Conservation (phyloP, 768 basidiomycete genomes). For the Pleurotus giganteus region DNA sequence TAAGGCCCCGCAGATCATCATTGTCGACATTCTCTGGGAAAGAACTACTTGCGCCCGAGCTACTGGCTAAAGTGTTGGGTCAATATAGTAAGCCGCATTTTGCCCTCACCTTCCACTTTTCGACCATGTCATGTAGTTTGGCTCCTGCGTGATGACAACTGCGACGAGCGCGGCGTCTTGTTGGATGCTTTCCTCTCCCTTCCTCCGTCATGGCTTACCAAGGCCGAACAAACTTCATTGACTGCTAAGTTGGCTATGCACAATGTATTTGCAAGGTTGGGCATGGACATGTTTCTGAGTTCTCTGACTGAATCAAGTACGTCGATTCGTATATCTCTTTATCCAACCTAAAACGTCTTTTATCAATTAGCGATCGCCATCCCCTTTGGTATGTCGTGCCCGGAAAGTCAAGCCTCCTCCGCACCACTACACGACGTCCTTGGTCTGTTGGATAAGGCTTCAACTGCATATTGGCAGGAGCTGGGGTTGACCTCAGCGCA, state of each 20-base stretch:
- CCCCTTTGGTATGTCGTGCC: slow-evolving; percentile 71
- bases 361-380: slow-evolving; percentile 67
- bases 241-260: slow-evolving; percentile 79
- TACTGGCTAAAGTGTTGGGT: slow-evolving; percentile 60
- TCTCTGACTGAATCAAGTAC: slow-evolving; percentile 88
- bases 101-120: not conserved
- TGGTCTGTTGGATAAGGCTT: slow-evolving; percentile 61
- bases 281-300: slow-evolving; percentile 84
- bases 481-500: slow-evolving; percentile 51
- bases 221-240: slow-evolving; percentile 72
- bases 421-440: slow-evolving; percentile 58
- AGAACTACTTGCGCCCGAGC: slow-evolving; percentile 57
- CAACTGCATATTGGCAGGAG: slow-evolving; percentile 66
- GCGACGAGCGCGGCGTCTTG: slow-evolving; percentile 48
- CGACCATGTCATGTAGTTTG: slow-evolving; percentile 46
- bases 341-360: not conserved
- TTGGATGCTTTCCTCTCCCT: slow-evolving; percentile 57
- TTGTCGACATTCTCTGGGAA: slow-evolving; percentile 23
- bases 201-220: slow-evolving; percentile 54
- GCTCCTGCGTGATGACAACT: slow-evolving; percentile 57
- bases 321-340: slow-evolving; percentile 25
- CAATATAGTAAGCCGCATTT: slow-evolving; percentile 57
- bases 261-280: slow-evolving; percentile 74
- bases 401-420: slow-evolving; percentile 33
- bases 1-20: slow-evolving; percentile 40